These are phyloP conservation scores for Sarocladium oryzae DNA, from an alignment of 2,329 filamentous ascomycete genomes.

Conservation along the genomic window DNA sequence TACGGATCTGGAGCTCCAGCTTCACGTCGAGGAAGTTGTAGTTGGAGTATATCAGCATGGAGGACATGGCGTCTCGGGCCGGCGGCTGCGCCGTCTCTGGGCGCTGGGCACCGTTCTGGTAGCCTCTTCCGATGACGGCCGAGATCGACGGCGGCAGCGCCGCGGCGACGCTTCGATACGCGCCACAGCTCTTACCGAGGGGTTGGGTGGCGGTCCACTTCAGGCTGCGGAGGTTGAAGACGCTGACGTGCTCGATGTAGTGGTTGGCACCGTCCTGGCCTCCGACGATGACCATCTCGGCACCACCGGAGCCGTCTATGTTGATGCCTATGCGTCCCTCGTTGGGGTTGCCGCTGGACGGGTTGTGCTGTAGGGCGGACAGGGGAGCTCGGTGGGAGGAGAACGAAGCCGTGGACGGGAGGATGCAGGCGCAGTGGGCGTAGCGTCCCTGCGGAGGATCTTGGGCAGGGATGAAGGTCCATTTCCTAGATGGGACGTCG, in stretches of 20 bases:
- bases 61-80: conserved; percentile 49
- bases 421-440: conserved; percentile 88
- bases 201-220: conserved; percentile 91
- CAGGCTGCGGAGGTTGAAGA: conserved; percentile 91
- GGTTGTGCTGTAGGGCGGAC: conserved; percentile 86
- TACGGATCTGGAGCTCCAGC: conserved; percentile 82
- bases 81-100: conserved; percentile 45
- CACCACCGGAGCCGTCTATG: conserved; percentile 84
- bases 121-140: conserved; percentile 58
- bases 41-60: conserved; percentile 97
- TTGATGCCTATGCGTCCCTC: conserved; percentile 82
- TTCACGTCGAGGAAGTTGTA: conserved; percentile 99
- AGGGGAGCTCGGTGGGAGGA: conserved; percentile 76
- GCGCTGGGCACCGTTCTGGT: conserved; percentile 32
- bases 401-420: conserved; percentile 83
- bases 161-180: conserved; percentile 91
- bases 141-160: conserved; percentile 65
- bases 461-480: conserved; percentile 75
- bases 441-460: conserved; percentile 91
- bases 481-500: conserved; percentile 73
- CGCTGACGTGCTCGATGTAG: conserved; percentile 97
- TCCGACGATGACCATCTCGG: conserved; percentile 95
- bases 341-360: conserved; percentile 73
- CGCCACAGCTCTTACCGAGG: conserved; percentile 87
- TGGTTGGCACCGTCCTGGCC: conserved; percentile 97